phyloP scores from a whole-genome alignment of 441 rosid species.

The Isatis lusitanica region DNA sequence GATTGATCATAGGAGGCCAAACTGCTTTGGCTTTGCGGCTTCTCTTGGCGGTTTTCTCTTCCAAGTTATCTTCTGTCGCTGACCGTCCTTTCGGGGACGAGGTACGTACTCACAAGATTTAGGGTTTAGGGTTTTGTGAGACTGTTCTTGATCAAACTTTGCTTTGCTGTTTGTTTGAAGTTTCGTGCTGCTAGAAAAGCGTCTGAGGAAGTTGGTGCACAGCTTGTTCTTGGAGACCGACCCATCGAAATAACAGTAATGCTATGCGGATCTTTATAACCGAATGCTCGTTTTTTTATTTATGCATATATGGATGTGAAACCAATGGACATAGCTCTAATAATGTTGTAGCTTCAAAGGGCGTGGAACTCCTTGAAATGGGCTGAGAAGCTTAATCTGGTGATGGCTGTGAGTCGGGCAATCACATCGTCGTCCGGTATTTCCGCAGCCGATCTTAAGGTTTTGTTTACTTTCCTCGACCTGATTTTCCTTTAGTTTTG shows the following conservation, averaged over 20 bases:
- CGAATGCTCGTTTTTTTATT: background rate
- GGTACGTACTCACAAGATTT: conserved; percentile 43
- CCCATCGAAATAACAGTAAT: conserved; percentile 80
- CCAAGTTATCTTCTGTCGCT: conserved; percentile 69
- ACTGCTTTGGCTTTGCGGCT: conserved; percentile 81
- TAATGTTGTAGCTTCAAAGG: conserved; percentile 62
- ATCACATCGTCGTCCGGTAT: conserved; percentile 54
- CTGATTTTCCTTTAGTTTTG: background rate
- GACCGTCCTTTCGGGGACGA: conserved; percentile 83
- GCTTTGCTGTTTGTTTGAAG: conserved; percentile 38
- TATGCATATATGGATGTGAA: background rate
- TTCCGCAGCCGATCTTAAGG: conserved; percentile 49
- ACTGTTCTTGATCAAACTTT: background rate
- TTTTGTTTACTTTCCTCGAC: conserved; percentile 17
- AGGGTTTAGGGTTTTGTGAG: background rate
- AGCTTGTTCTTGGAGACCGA: conserved; percentile 82
- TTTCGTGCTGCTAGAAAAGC: conserved; percentile 84
- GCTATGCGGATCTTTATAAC: conserved; percentile 14
- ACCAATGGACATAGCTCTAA: background rate
- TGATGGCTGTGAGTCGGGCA: conserved; percentile 54
- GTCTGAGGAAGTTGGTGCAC: conserved; percentile 84
- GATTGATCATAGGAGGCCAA: conserved; percentile 62
- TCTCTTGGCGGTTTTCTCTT: conserved; percentile 78
- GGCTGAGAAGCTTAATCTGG: conserved; percentile 57
- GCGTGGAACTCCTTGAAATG: conserved; percentile 74